Conservation (phyloP, 139 green algal genomes). For the Chlorella ohadii region DNA sequence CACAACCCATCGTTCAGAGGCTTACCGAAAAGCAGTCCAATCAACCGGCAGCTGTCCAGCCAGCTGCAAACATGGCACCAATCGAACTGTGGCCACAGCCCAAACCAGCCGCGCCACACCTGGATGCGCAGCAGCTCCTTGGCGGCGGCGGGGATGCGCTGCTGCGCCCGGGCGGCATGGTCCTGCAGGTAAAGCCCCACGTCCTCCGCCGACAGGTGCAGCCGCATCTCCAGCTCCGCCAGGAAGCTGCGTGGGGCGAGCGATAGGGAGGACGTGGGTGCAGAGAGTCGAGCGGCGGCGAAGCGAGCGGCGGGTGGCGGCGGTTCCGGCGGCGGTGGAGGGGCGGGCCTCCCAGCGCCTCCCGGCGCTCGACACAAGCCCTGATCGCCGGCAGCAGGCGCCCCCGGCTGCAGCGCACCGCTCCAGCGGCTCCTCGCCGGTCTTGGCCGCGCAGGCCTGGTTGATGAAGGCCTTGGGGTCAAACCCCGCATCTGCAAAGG, state of each 20-base stretch:
- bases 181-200: conserved; percentile 72
- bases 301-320: background rate
- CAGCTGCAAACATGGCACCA: no score
- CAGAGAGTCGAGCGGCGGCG: no score
- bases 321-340: background rate
- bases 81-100: no score
- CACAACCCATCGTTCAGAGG: no score
- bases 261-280: background rate
- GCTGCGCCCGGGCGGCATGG: conserved; percentile 66
- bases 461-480: conserved; percentile 76
- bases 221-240: conserved; percentile 83
- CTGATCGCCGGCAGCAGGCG: no score
- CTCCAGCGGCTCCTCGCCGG: conserved; percentile 66
- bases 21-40: no score
- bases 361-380: background rate
- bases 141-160: conserved; percentile 85
- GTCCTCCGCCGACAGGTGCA: conserved; percentile 87
- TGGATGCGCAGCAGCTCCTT: conserved; percentile 76
- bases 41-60: no score
- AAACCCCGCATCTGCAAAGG: conserved; percentile 68
- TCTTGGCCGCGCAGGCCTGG: conserved; percentile 31
- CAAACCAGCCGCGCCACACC: no score
- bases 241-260: conserved; percentile 58
- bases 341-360: no score
- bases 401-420: conserved; percentile 25